A percentile compares a stretch with the other conserved stretches of the same genome.
Conservation (phyloP, 192 early-diverging fungal genomes). For the Podochytrium sp. region DNA sequence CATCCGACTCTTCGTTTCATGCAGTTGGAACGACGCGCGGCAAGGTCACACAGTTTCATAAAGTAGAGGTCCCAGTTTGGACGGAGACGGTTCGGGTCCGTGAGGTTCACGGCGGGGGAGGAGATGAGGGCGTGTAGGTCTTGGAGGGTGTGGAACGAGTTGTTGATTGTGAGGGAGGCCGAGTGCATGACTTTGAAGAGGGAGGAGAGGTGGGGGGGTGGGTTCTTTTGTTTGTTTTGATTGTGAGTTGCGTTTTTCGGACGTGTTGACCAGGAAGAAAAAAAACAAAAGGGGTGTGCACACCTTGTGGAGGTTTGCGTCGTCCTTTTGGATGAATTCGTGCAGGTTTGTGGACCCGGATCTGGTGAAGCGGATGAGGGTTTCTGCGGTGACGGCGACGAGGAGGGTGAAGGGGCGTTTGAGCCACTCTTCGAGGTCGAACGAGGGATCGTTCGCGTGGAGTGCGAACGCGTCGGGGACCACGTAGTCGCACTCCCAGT, state of each 20-base stretch:
- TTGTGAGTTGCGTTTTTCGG: neutral
- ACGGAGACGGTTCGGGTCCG: slow-evolving; percentile 75
- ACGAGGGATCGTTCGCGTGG: slow-evolving; percentile 57
- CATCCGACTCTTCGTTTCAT: slow-evolving; percentile 99
- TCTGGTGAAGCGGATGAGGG: slow-evolving; percentile 64
- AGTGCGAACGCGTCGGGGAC: slow-evolving; percentile 61
- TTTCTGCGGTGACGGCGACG: slow-evolving; percentile 83
- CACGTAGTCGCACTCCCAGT: slow-evolving; percentile 65
- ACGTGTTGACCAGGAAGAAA: too few species aligned
- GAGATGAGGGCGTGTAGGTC: slow-evolving; percentile 36
- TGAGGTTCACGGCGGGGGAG: slow-evolving; percentile 48
- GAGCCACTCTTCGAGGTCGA: slow-evolving; percentile 62
- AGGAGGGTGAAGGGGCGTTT: slow-evolving; percentile 81
- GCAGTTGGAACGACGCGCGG: slow-evolving; percentile 89
- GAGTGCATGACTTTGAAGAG: slow-evolving; percentile 26
- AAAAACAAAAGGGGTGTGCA: too few species aligned
- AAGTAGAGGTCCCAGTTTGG: slow-evolving; percentile 97
- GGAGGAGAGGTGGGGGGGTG: neutral
- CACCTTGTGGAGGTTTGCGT: neutral
- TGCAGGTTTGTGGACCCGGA: slow-evolving; percentile 13
- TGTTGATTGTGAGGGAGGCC: slow-evolving; percentile 70
- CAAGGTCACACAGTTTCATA: slow-evolving; percentile 91
- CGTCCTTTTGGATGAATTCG: slow-evolving; percentile 22
- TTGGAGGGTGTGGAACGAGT: slow-evolving; percentile 47
- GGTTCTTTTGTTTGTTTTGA: neutral